Evolutionary conservation across 139 green algal species (phyloP), one percentile per base, ranked within the genome.

Genomic region (Picochlorum sp.): DNA sequence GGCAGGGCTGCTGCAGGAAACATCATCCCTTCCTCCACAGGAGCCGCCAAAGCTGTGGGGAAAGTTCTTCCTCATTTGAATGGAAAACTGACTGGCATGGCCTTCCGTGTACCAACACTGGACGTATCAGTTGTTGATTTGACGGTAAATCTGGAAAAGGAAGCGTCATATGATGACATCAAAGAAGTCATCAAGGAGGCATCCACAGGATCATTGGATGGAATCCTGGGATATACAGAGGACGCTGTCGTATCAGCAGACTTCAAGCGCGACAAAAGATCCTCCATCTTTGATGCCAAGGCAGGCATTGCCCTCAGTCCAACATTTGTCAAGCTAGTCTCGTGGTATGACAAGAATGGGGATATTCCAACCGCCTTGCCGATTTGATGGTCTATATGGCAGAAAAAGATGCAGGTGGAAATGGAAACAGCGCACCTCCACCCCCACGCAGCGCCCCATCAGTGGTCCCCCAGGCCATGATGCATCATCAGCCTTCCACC

Each of bases 51-150:
- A 84, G 91, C 88, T 11, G 86, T 92, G 30, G 85, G 83, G 63
- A 83, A 86, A 74, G 83, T 98, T 45, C 83, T 98, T 30, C 92
- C 92, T 18, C 80, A 90, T 57, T 83, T 98, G 9, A 94, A 97
- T 70, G 92, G 92, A 78, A 98, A 97, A 85, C 83, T 98, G 41
- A 98, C 92, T 1, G 92, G 92, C 68, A 98, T 98, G 92, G 86
- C 92, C 11, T 98, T 98, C 86, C 86, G 92, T 49, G 92, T 98
- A 56, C 92, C 92, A 55, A 96, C 88, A 73, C 76, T 82, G 41
- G 90, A 98, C 57, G 92, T 98, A 54, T 96, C 86, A 4, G 92
- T 98, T 13, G 92, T 98, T 21, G 92, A 98, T 82, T 82, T 98
- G 15, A 98, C 93, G 1, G 73, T 90, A 1, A 66, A 68, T 32